Evolutionary conservation across 192 early-diverging fungal species (phyloP).

Genomic region (Coemansia sp.): DNA sequence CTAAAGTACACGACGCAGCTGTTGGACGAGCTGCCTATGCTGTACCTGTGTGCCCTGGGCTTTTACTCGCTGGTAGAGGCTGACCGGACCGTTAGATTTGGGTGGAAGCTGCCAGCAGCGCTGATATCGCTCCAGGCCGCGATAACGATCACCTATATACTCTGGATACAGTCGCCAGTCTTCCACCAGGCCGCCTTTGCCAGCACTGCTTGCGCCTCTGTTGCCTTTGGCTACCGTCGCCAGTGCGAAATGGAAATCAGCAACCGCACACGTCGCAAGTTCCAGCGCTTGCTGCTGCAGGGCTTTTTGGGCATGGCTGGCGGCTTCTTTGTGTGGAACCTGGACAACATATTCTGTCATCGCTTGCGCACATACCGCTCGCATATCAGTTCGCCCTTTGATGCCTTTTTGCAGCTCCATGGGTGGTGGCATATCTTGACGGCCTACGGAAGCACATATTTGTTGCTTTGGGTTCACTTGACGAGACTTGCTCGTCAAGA

Average conservation of each 20-base stretch:
- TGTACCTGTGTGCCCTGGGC: conserved; percentile 51
- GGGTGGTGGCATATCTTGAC: conserved; percentile 64
- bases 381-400: conserved; percentile 53
- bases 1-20: conserved; percentile 66
- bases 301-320: conserved; percentile 38
- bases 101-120: conserved; percentile 32
- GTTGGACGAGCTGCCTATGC: conserved; percentile 76
- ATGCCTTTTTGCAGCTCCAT: conserved; percentile 57
- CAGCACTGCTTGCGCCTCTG: conserved; percentile 13
- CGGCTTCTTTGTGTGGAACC: conserved; percentile 68
- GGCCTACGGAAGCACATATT: conserved; percentile 43
- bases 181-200: conserved; percentile 63
- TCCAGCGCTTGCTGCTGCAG: conserved; percentile 19
- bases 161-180: conserved; percentile 59
- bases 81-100: conserved; percentile 26
- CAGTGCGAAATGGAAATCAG: conserved; percentile 22
- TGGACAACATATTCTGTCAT: conserved; percentile 67
- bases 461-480: conserved; percentile 49
- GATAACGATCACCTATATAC: conserved; percentile 57
- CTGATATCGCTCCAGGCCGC: conserved; percentile 43
- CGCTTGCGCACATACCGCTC: conserved; percentile 52
- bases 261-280: conserved; percentile 16
- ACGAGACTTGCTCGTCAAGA: conserved; percentile 37
- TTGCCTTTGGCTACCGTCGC: conserved; percentile 21
- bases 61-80: conserved; percentile 49